These are phyloP conservation scores for Schoenoplectus triqueter DNA, from an alignment of 202 grass and related monocot species.

Conservation along the genomic window DNA sequence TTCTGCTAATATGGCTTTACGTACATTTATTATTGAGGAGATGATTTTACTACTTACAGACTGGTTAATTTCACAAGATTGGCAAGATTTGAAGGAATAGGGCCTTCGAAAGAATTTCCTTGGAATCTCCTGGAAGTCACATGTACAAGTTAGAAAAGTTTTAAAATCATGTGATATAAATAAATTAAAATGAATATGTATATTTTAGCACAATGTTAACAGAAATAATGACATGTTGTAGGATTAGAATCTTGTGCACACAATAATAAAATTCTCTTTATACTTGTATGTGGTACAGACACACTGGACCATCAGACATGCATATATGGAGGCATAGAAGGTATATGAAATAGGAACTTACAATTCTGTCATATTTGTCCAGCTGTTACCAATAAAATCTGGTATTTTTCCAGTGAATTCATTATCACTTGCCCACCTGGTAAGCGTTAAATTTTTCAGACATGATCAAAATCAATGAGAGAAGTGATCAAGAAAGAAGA, in stretches of 20 bases:
- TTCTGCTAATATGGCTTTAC: not conserved
- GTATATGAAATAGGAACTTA: constrained; percentile 47
- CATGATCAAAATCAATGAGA: not conserved
- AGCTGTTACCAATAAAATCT: constrained; percentile 67
- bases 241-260: no score
- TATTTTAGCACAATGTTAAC: no score
- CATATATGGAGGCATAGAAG: constrained; percentile 13
- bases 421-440: constrained; percentile 73
- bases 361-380: constrained; percentile 59
- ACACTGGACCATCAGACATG: not conserved
- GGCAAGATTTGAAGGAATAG: constrained; percentile 68
- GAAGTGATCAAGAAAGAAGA: not conserved
- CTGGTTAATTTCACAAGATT: constrained; percentile 55
- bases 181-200: no score
- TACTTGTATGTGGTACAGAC: not conserved
- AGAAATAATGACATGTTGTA: no score
- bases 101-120: constrained; percentile 87
- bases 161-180: not conserved
- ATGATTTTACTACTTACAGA: constrained; percentile 60
- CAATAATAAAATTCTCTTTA: not conserved
- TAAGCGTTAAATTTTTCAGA: not conserved
- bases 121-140: constrained; percentile 70
- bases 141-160: not conserved
- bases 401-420: constrained; percentile 85
- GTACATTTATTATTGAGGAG: constrained; percentile 13